Conservation (phyloP, 306 rosid genomes). For the Gillenia trifoliata region DNA sequence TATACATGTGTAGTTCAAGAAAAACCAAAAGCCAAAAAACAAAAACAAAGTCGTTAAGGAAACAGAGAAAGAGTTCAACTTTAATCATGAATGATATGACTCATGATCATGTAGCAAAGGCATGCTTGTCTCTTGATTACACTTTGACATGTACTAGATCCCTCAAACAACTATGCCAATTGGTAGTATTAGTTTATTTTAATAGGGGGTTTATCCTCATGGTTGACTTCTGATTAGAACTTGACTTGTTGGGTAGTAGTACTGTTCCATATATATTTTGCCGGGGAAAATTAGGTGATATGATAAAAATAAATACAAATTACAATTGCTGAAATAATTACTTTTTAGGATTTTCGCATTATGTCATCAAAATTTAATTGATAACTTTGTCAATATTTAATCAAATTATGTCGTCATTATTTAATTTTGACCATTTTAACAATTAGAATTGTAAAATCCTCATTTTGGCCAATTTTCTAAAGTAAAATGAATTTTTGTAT, state of each 20-base stretch:
- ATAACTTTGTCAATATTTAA: too few species aligned
- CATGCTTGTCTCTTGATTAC: not conserved
- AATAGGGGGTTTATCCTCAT: not conserved
- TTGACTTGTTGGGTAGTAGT: not conserved
- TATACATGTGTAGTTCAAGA: not conserved
- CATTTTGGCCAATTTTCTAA: not conserved
- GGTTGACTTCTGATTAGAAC: not conserved
- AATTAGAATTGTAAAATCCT: too few species aligned
- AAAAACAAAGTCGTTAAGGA: not conserved
- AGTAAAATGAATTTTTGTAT: not conserved
- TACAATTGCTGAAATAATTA: too few species aligned
- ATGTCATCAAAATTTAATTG: not conserved
- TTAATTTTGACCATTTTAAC: not conserved
- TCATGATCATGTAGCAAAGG: not conserved
- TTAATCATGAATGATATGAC: not conserved
- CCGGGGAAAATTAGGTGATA: not conserved
- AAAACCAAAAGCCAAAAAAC: not conserved
- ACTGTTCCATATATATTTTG: too few species aligned
- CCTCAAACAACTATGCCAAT: not conserved
- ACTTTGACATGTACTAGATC: not conserved
- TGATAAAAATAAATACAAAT: not conserved
- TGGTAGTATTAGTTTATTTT: not conserved
- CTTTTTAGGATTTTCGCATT: too few species aligned
- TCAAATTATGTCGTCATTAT: not conserved
- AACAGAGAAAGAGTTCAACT: not conserved